Conservation (phyloP, 1,139 yeast genomes). For the Scheffersomyces titani region DNA sequence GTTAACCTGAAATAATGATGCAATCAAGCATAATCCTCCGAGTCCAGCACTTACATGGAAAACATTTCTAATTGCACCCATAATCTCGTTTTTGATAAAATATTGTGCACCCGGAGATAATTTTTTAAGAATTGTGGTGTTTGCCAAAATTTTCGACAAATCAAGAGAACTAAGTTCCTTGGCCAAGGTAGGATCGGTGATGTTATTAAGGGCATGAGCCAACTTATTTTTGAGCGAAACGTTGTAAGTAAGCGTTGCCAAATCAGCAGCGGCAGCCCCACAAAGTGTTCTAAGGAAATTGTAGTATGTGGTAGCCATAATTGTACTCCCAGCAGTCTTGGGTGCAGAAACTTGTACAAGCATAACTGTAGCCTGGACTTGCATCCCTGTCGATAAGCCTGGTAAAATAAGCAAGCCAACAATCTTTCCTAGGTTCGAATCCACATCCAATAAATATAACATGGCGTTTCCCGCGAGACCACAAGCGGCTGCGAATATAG, state of each 20-base stretch:
- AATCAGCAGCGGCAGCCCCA: slow-evolving; percentile 24
- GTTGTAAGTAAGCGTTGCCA: slow-evolving; percentile 22
- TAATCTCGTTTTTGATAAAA: slow-evolving; percentile 30
- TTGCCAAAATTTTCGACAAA: slow-evolving; percentile 16
- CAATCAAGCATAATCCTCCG: not conserved
- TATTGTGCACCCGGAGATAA: slow-evolving; percentile 25
- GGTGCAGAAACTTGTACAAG: slow-evolving; percentile 25
- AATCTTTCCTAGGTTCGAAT: slow-evolving; percentile 11
- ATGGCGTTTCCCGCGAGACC: slow-evolving; percentile 20
- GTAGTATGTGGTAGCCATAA: slow-evolving; percentile 19
- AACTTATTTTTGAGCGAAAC: slow-evolving; percentile 3
- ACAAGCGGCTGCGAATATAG: slow-evolving; percentile 16
- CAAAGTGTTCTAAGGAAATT: slow-evolving; percentile 19
- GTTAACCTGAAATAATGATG: not conserved
- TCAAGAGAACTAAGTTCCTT: slow-evolving; percentile 20
- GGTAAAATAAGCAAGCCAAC: slow-evolving; percentile 20
- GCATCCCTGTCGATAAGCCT: slow-evolving; percentile 22
- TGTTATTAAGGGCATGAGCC: slow-evolving; percentile 15
- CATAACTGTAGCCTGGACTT: slow-evolving; percentile 19
- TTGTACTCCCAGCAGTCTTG: slow-evolving; percentile 18
- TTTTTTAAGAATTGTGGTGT: slow-evolving; percentile 18
- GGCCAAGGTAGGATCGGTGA: slow-evolving; percentile 16
- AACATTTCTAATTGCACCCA: slow-evolving; percentile 32
- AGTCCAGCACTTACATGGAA: slow-evolving; percentile 24
- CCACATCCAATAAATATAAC: slow-evolving; percentile 13